A percentile compares a stretch with the other conserved stretches of the same genome.
These are phyloP conservation scores for Petunia secreta DNA, from an alignment of 257 asterid species.

Conservation along the genomic window DNA sequence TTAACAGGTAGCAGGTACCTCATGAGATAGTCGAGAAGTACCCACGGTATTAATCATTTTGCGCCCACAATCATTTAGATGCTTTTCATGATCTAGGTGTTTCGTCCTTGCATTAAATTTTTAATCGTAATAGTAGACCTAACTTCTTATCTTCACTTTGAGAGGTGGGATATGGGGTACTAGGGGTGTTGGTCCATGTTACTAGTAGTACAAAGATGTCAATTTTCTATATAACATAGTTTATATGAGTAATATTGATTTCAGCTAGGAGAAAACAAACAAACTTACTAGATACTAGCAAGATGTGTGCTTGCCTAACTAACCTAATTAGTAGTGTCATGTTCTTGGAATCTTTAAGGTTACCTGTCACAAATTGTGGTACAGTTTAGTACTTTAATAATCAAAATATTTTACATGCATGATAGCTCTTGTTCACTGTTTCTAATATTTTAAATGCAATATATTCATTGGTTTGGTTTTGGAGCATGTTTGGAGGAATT, in stretches of 20 bases:
- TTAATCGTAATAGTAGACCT: background rate
- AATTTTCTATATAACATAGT: background rate
- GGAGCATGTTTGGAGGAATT: background rate
- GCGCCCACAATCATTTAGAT: background rate
- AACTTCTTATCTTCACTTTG: background rate
- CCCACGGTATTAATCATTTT: too few species aligned
- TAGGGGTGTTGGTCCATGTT: background rate
- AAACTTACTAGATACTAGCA: background rate
- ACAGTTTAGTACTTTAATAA: background rate
- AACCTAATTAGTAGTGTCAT: conserved; percentile 31
- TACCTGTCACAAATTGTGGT: background rate
- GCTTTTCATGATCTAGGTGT: background rate
- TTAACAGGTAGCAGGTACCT: too few species aligned
- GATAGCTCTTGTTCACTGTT: background rate
- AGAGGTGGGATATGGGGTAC: background rate
- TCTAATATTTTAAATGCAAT: background rate
- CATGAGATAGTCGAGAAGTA: too few species aligned
- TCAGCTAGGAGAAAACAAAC: background rate
- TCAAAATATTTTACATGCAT: conserved; percentile 1
- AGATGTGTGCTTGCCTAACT: conserved; percentile 14
- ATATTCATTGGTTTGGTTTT: conserved; percentile 15
- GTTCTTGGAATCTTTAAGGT: conserved; percentile 17
- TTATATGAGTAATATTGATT: background rate
- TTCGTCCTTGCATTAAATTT: background rate
- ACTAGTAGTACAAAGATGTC: background rate